Conservation (phyloP, 768 basidiomycete genomes). For the Lactifluus piperatus region DNA sequence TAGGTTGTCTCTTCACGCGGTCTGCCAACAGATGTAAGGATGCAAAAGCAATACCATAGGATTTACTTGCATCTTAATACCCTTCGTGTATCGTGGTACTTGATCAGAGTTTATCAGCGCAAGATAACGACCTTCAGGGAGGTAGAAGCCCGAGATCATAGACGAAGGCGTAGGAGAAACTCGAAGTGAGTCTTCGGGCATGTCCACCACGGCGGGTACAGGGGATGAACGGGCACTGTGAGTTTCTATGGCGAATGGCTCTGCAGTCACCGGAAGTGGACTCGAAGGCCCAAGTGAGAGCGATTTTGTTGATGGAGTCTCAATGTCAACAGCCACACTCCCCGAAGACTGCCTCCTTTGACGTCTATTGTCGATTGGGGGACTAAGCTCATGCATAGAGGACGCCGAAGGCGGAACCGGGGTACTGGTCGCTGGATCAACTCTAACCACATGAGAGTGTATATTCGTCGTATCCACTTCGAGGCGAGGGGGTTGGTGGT, state of each 20-base stretch:
- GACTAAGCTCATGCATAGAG: not conserved
- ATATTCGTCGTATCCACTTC: not conserved
- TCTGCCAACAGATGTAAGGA: not conserved
- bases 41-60: not conserved
- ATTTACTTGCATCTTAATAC: not conserved
- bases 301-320: constrained; percentile 6
- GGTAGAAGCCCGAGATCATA: not conserved
- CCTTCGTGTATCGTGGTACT: constrained; percentile 5
- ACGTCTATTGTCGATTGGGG: not conserved
- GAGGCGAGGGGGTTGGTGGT: not conserved
- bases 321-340: not conserved
- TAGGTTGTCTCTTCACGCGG: not conserved
- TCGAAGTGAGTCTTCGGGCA: not conserved
- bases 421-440: not conserved
- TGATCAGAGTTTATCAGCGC: constrained; percentile 7
- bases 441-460: not conserved
- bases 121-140: not conserved
- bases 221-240: not conserved
- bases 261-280: not conserved
- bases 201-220: not conserved
- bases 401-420: not conserved
- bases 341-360: constrained; percentile 1
- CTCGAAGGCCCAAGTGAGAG: not conserved
- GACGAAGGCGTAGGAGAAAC: not conserved
- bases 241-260: not conserved